Conservation (phyloP, 768 basidiomycete species). For the Collybiopsis luxurians region DNA sequence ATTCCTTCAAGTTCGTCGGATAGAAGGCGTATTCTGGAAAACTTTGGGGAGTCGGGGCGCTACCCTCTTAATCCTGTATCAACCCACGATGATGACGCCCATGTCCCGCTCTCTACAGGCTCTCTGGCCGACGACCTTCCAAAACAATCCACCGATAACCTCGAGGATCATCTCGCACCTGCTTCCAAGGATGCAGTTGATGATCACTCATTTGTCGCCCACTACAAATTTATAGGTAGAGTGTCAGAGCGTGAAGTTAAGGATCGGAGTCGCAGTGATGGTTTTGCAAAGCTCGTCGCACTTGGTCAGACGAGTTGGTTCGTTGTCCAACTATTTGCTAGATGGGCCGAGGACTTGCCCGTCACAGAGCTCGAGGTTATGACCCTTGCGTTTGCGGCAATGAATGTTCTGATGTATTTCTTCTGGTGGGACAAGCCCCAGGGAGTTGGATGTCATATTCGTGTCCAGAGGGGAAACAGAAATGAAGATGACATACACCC, state of each 20-base stretch:
- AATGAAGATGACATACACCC: background rate
- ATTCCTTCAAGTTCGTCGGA: background rate
- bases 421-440: constrained; percentile 36
- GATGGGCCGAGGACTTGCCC: background rate
- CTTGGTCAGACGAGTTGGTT: constrained; percentile 13
- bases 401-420: constrained; percentile 25
- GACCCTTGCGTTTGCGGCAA: constrained; percentile 12
- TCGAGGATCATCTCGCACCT: too few species aligned
- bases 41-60: too few species aligned
- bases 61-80: too few species aligned
- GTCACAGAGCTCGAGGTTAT: constrained; percentile 16
- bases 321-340: constrained; percentile 13
- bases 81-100: too few species aligned
- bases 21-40: too few species aligned
- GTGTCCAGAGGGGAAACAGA: too few species aligned
- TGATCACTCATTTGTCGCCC: background rate
- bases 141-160: too few species aligned
- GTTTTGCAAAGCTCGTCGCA: background rate
- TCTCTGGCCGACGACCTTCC: too few species aligned
- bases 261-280: constrained; percentile 5
- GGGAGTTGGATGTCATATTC: constrained; percentile 5
- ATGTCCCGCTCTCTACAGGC: too few species aligned
- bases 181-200: too few species aligned
- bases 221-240: background rate
- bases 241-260: background rate